Percentiles rank a stretch among this genome's conserved stretches.
These are phyloP conservation scores for Musa balbisiana DNA, from an alignment of 202 grass and related monocot species.

Conservation along the genomic window DNA sequence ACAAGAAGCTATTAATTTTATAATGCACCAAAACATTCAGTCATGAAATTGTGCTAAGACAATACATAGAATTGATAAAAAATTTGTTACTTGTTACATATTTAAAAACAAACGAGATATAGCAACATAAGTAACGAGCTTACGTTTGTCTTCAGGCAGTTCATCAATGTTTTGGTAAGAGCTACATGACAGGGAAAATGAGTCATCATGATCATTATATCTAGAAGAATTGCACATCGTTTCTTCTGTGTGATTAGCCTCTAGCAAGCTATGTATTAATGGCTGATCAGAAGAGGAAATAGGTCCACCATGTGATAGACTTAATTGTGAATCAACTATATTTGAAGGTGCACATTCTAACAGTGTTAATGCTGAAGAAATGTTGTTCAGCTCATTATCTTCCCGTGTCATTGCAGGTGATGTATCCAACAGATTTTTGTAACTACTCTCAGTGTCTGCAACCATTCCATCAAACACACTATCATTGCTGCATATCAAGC, in stretches of 20 bases:
- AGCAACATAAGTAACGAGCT: conserved; percentile 13
- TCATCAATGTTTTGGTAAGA: conserved; percentile 29
- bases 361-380: conserved; percentile 18
- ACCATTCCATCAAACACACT: not conserved
- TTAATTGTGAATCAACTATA: not conserved
- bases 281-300: conserved; percentile 13
- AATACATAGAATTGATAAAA: not conserved
- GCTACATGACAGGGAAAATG: conserved; percentile 11
- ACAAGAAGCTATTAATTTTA: not conserved
- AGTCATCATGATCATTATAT: conserved; percentile 7
- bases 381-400: conserved; percentile 30
- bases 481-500: not conserved
- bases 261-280: conserved; percentile 19
- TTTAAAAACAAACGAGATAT: not conserved
- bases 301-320: not conserved
- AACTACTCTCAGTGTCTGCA: conserved; percentile 16
- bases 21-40: too few relatives aligned
- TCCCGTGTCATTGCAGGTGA: conserved; percentile 19
- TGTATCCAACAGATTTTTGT: conserved; percentile 13
- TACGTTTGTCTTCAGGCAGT: conserved; percentile 16
- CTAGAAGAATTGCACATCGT: conserved; percentile 2
- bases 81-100: not conserved
- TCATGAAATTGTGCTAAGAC: too few relatives aligned
- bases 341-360: conserved; percentile 25
- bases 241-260: conserved; percentile 6